Base-by-base conservation (phyloP, 306 rosid species). In the Myrica gale region DNA sequence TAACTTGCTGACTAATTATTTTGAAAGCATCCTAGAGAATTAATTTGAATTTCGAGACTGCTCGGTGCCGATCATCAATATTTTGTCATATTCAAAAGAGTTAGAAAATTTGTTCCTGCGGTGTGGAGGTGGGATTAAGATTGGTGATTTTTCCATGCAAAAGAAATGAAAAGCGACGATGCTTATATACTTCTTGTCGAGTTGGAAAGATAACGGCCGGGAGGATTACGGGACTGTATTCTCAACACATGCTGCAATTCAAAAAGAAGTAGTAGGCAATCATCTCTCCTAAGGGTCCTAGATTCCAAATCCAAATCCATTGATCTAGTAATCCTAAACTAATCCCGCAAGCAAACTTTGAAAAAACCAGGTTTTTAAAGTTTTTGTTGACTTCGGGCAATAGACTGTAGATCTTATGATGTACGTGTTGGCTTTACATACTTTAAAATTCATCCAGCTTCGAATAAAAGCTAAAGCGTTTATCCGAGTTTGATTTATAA, bases 291-390 rank as follows among this genome's bases (percentile, higher is more conserved):
- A 69, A 85, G 84, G 79, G 84, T 56, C 39, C 16, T 63, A 63
- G 88, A 82, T 85, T 82, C 86, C 86, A 79, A 76, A 85, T 82
- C 88, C 44, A 61, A 61, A 5, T 61, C 68, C 73, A 73, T 61
- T 76, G 39, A 47, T 50, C 79, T 32, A 32, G 2, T 57, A 42
- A 62, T 50, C 77, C 76, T 81, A 32, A 74, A 78, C 56, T 60
- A 82, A 78, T 58, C 61, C 76, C 37, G 37, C 39, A 20, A 73
- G 11, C 71, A 26, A 68, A 72, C 78, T 32, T 32, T 32, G 77
- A 65, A 32, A 66, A 45, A 69, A 81, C 16, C 52, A 58, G 15
- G 15, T 13, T 71, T 73, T 68, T 23, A 69, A 73, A 61, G 54
- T 58, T 11, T 78, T 8, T 78, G 66, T 82, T 82, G 85, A 82